Evolutionary conservation across 441 rosid genomes (phyloP).

Genomic region (Croton laevigatus): DNA sequence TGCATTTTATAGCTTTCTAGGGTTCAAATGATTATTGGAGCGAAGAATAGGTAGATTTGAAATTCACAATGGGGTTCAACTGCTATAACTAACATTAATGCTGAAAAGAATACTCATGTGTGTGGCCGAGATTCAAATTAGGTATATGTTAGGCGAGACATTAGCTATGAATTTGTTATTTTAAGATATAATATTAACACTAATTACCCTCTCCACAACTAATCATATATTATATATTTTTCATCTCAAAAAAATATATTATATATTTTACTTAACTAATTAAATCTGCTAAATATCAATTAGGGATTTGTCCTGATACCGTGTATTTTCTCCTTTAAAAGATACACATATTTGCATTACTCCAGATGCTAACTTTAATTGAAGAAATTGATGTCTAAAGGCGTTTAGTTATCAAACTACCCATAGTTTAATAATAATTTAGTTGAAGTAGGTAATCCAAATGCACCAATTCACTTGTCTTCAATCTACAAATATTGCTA

Average conservation of each 20-base stretch:
- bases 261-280: too few relatives aligned
- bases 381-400: neutral
- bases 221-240: too few relatives aligned
- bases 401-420: slow-evolving; percentile 16
- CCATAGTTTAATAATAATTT: slow-evolving; percentile 20
- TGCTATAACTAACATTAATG: slow-evolving; percentile 38
- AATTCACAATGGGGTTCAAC: slow-evolving; percentile 63
- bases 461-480: slow-evolving; percentile 27
- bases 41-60: slow-evolving; percentile 32
- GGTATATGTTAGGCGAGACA: slow-evolving; percentile 26
- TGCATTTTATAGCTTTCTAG: slow-evolving; percentile 23
- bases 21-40: slow-evolving; percentile 16
- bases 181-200: neutral
- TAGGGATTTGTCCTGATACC: too few relatives aligned
- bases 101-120: slow-evolving; percentile 3
- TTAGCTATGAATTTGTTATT: neutral
- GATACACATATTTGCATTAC: too few relatives aligned
- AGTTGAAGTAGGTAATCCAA: slow-evolving; percentile 36
- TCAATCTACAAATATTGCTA: slow-evolving; percentile 9
- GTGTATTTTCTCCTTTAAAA: too few relatives aligned
- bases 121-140: slow-evolving; percentile 16
- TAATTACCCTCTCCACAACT: neutral
- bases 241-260: too few relatives aligned
- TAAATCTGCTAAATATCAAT: too few relatives aligned
- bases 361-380: neutral